Base-by-base conservation (phyloP, 768 basidiomycete species). In the Russula brevipes region DNA sequence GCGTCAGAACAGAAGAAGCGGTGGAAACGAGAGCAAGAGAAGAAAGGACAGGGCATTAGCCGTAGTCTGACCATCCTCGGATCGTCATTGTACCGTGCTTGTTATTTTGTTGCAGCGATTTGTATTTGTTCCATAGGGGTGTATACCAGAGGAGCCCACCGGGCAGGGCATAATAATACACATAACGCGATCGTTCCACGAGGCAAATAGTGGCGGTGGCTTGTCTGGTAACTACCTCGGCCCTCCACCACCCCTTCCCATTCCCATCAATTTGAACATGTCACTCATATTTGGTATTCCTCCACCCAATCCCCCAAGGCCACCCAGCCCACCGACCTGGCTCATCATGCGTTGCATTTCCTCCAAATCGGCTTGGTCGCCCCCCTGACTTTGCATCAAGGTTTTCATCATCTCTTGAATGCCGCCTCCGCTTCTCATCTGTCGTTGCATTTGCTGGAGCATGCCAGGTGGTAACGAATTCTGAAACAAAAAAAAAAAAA, bases 351-450 rank as follows among this genome's bases (percentile, higher is more conserved):
- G 83, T 76, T 94, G 91, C 91, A 95, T 93, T 73, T 96, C 93
- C 63, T 91, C 89, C 89, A 96, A 90, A 71, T 94, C 93, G 57
- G 87, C 78, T 71, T 93, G 86, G 70, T 94, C 94, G 11, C 91
- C 91, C 58, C 90, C 91, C 69, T 91, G 87, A 10, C 93, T 91
- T 69, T 94, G 92, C 90, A 97, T 94, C 91, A 98, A 94, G 33
- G 89, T 87, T 72, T 89, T 91, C 94, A 96, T 94, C 93, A 96
- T 96, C 70, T 96, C 94, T 73, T 94, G 91, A 86, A 97, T 89
- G 50, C 92, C 92, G 24, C 93, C 91, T 9, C 90, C 91, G 59
- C 86, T 76, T 60, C 88, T 79, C 72, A 91, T 77, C 70, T 91
- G 88, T 56, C 85, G 80, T 71, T 91, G 93, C 86, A 98, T 87